These are phyloP conservation scores for Cercis canadensis DNA, from an alignment of 306 rosid genomes.

Conservation along the genomic window DNA sequence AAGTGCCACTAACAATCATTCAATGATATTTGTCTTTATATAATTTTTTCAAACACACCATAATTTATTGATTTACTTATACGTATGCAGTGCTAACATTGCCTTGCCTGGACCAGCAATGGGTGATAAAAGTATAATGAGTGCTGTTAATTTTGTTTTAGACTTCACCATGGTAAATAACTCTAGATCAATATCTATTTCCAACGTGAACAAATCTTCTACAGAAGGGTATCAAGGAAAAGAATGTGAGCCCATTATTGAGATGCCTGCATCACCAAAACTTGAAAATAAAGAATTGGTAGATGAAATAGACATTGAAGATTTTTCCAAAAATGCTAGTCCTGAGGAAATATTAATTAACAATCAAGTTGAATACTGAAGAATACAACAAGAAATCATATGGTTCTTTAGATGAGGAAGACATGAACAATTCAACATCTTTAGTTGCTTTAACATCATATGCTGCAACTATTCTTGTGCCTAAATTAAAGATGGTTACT, in stretches of 20 bases:
- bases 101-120: too few relatives aligned
- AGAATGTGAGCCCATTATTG: slow-evolving; percentile 58
- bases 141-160: background rate
- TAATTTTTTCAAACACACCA: too few relatives aligned
- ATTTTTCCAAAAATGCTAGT: slow-evolving; percentile 25
- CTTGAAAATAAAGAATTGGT: too few relatives aligned
- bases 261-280: slow-evolving; percentile 53
- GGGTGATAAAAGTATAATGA: background rate
- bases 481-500: slow-evolving; percentile 49
- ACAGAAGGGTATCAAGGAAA: background rate
- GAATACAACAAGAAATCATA: background rate
- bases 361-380: slow-evolving; percentile 27
- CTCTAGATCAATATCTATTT: background rate
- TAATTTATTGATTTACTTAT: too few relatives aligned
- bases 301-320: slow-evolving; percentile 43
- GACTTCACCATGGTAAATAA: background rate
- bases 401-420: background rate
- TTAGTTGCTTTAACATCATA: slow-evolving; percentile 37
- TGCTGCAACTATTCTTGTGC: slow-evolving; percentile 30
- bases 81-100: too few relatives aligned
- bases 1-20: too few relatives aligned
- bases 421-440: slow-evolving; percentile 37
- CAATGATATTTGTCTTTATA: too few relatives aligned
- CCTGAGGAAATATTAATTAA: slow-evolving; percentile 32
- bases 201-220: background rate